Percentiles rank a stretch among this genome's conserved stretches.
Conservation (phyloP, 2,329 filamentous ascomycete genomes). For the Pseudohalonectria lignicola region DNA sequence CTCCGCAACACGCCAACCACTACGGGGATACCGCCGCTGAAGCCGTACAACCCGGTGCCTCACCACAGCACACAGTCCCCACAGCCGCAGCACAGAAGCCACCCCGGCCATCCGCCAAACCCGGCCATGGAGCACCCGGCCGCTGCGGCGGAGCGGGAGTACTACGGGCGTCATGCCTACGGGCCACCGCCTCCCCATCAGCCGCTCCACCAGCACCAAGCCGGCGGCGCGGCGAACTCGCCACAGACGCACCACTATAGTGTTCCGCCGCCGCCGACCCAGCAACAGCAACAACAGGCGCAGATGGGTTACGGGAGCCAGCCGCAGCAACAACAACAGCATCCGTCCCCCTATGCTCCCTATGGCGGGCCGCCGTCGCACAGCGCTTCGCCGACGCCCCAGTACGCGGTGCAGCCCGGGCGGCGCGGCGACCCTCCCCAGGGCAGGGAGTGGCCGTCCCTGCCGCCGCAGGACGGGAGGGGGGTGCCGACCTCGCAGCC, state of each 20-base stretch:
- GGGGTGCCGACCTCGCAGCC: conserved; percentile 8
- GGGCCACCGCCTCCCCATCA: conserved; percentile 15
- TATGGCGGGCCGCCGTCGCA: conserved; percentile 31
- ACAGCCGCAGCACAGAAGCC: conserved; percentile 32
- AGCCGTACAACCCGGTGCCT: conserved; percentile 29
- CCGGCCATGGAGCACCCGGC: conserved; percentile 27
- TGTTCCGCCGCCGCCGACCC: conserved; percentile 3
- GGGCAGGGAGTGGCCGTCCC: conserved; percentile 23
- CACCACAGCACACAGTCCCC: conserved; percentile 36
- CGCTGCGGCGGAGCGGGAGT: conserved; percentile 31
- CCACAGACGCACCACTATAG: conserved; percentile 12
- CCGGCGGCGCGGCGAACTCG: conserved; percentile 18
- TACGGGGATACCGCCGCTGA: conserved; percentile 42
- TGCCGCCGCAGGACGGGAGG: conserved; percentile 16
- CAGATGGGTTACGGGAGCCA: conserved; percentile 15
- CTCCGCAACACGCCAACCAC: conserved; percentile 24
- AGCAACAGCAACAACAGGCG: conserved; percentile 12
- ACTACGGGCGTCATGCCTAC: conserved; percentile 23
- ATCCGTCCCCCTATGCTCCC: conserved; percentile 22
- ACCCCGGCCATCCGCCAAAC: conserved; percentile 31
- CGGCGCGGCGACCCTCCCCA: conserved; percentile 26
- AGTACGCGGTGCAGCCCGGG: conserved; percentile 39
- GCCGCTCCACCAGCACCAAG: conserved; percentile 18
- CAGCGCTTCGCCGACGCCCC: conserved; percentile 40
- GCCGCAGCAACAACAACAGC: no score